Conservation (phyloP, 768 basidiomycete species). For the Kwoniella mangroviensis region DNA sequence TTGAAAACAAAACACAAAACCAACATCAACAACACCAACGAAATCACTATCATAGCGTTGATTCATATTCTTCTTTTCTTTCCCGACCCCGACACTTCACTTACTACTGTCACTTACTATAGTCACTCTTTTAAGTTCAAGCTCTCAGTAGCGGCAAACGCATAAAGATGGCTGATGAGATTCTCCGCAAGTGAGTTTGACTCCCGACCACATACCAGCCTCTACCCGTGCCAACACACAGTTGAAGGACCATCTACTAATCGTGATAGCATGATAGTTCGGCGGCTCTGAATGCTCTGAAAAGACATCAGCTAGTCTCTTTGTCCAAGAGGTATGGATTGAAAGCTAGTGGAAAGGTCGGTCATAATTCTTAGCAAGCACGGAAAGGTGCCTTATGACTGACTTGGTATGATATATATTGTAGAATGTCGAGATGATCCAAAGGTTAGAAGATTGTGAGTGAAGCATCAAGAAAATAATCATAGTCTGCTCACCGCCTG, state of each 20-base stretch:
- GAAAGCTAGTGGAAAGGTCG: constrained; percentile 49
- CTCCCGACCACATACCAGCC: not conserved
- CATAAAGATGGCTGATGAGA: constrained; percentile 33
- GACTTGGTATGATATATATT: not conserved
- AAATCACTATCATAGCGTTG: too few relatives aligned
- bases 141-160: too few relatives aligned
- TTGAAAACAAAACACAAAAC: not conserved
- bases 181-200: constrained; percentile 42
- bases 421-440: constrained; percentile 46
- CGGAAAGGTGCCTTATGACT: constrained; percentile 2
- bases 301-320: constrained; percentile 50
- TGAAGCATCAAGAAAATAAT: not conserved
- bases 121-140: not conserved
- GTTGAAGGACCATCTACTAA: constrained; percentile 9
- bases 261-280: constrained; percentile 24
- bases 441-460: constrained; percentile 46
- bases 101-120: not conserved
- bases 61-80: not conserved
- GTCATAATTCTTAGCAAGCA: not conserved
- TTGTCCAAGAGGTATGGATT: constrained; percentile 50
- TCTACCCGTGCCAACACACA: not conserved
- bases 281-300: constrained; percentile 46
- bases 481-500: constrained; percentile 3
- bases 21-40: not conserved
- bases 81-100: not conserved